These are phyloP conservation scores for Hermanozyma aechmeae DNA, from an alignment of 805 yeast species.

Conservation along the genomic window DNA sequence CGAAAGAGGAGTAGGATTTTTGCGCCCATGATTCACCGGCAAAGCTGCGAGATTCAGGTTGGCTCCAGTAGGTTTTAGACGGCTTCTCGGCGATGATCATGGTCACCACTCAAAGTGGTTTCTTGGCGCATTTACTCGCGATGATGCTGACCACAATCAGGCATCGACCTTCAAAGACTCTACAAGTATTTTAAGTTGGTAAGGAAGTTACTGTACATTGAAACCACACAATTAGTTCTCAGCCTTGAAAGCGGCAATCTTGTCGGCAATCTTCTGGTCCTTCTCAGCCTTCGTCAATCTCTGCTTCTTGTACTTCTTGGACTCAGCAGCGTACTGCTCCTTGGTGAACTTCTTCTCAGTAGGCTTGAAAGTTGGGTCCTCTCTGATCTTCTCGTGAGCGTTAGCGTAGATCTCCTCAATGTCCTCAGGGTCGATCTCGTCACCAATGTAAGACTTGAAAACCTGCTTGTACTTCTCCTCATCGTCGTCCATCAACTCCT, in stretches of 20 bases:
- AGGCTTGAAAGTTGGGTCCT: constrained; percentile 84
- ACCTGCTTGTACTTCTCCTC: constrained; percentile 97
- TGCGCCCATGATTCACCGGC: too few species aligned
- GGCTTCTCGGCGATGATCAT: too few species aligned
- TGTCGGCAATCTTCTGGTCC: constrained; percentile 78
- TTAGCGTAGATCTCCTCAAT: constrained; percentile 90
- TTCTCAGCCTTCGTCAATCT: constrained; percentile 91
- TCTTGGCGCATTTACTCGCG: too few species aligned
- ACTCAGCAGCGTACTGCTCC: constrained; percentile 96
- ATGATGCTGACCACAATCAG: too few species aligned
- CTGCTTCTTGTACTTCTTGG: constrained; percentile 81
- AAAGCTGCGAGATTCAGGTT: too few species aligned
- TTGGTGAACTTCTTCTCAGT: constrained; percentile 90
- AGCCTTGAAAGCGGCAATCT: constrained; percentile 86
- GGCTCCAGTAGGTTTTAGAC: too few species aligned
- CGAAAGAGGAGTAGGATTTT: too few species aligned
- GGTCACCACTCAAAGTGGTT: too few species aligned
- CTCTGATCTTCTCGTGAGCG: constrained; percentile 96
- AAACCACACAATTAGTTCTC: constrained; percentile 2
- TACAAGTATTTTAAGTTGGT: too few species aligned
- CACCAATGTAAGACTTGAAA: constrained; percentile 94
- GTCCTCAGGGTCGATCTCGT: constrained; percentile 94
- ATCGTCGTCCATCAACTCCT: constrained; percentile 99
- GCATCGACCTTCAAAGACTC: too few species aligned
- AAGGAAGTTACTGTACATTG: background rate